phyloP scores from a whole-genome alignment of 768 basidiomycete species.

The Boletus rubropictus region DNA sequence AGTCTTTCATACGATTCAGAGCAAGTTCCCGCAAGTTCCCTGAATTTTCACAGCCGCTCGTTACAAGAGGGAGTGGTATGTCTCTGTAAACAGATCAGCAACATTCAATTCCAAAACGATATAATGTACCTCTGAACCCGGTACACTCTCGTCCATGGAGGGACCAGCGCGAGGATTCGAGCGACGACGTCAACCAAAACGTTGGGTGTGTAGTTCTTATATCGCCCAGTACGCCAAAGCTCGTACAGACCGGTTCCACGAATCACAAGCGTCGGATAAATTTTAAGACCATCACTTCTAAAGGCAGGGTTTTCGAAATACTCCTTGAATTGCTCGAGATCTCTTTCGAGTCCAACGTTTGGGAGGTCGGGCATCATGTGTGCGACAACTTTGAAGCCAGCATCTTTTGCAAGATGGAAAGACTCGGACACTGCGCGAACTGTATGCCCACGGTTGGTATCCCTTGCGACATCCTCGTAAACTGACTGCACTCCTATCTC shows the following conservation, averaged over 20 bases:
- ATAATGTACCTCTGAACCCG: conserved; percentile 80
- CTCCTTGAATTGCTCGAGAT: conserved; percentile 98
- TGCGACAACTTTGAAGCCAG: conserved; percentile 98
- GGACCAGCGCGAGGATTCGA: conserved; percentile 89
- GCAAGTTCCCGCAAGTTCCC: conserved; percentile 96
- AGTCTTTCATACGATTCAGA: conserved; percentile 96
- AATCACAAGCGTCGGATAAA: conserved; percentile 97
- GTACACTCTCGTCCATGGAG: conserved; percentile 98
- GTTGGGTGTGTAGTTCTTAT: conserved; percentile 99
- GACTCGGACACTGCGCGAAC: conserved; percentile 95
- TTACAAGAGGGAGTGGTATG: conserved; percentile 93
- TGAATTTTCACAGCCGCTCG: conserved; percentile 95
- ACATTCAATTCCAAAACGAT: not conserved
- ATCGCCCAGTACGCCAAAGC: conserved; percentile 92
- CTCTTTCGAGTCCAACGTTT: conserved; percentile 94
- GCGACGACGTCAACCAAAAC: conserved; percentile 97
- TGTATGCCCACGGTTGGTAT: conserved; percentile 98
- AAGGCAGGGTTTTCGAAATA: conserved; percentile 99
- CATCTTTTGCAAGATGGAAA: conserved; percentile 97
- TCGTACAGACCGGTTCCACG: conserved; percentile 95
- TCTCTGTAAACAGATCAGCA: conserved; percentile 49
- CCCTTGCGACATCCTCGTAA: conserved; percentile 97
- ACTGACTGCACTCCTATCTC: conserved; percentile 99
- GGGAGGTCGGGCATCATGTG: conserved; percentile 99
- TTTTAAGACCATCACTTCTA: conserved; percentile 94